phyloP scores from a whole-genome alignment of 768 basidiomycete species.

The Leccinum ochraceum region DNA sequence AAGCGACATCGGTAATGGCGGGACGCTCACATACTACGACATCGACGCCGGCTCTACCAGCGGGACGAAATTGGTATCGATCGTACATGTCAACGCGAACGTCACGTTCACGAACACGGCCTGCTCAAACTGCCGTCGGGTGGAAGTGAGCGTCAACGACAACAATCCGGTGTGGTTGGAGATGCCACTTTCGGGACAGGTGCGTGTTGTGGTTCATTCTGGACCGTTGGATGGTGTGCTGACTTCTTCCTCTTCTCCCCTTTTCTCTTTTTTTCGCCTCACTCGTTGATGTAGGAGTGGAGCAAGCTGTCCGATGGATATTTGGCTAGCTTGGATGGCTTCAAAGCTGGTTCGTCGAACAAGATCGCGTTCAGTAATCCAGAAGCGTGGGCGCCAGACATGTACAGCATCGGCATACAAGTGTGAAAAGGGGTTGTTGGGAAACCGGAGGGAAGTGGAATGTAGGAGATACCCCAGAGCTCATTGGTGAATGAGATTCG shows the following conservation, averaged over 20 bases:
- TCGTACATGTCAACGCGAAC: slow-evolving; percentile 12
- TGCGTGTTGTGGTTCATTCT: not conserved
- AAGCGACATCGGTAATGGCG: not conserved
- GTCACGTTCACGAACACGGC: slow-evolving; percentile 3
- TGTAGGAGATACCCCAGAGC: slow-evolving; percentile 29
- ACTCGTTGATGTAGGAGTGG: slow-evolving; percentile 6
- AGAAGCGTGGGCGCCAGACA: slow-evolving; percentile 6
- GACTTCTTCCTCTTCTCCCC: not conserved
- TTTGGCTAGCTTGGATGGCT: slow-evolving; percentile 8
- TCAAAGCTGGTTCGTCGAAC: slow-evolving; percentile 9
- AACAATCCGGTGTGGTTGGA: not conserved
- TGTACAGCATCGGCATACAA: slow-evolving; percentile 9
- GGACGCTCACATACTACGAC: slow-evolving; percentile 6
- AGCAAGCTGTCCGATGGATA: slow-evolving; percentile 7
- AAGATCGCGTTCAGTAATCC: slow-evolving; percentile 6
- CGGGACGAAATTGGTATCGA: slow-evolving; percentile 3
- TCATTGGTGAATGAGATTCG: too few relatives aligned
- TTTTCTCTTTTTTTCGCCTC: not conserved
- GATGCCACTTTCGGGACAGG: slow-evolving; percentile 13
- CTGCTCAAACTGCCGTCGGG: slow-evolving; percentile 10
- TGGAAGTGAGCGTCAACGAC: slow-evolving; percentile 9
- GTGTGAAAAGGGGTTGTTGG: not conserved
- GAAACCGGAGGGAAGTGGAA: too few relatives aligned
- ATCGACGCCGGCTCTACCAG: not conserved
- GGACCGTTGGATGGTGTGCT: not conserved